A percentile compares a stretch with the other conserved stretches of the same genome.
Evolutionary conservation across 2,329 filamentous ascomycete species (phyloP).

Genomic region (Amylocarpus encephaloides): DNA sequence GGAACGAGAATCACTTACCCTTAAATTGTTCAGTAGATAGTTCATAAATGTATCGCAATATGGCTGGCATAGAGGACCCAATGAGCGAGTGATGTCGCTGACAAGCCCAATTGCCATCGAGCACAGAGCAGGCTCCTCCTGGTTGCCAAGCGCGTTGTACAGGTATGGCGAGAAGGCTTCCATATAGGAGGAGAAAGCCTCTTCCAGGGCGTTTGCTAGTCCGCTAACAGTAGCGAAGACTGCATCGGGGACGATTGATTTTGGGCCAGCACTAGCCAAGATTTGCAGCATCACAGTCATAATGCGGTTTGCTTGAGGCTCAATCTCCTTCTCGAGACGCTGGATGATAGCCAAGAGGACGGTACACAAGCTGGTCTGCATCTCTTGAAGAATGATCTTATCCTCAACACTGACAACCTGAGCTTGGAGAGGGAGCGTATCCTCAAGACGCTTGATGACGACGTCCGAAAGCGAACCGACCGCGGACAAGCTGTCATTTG

Average conservation of each 20-base stretch:
- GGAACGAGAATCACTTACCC: conserved; percentile 46
- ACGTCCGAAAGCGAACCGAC: conserved; percentile 81
- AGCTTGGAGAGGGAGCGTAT: conserved; percentile 79
- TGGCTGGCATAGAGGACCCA: conserved; percentile 85
- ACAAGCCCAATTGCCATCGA: conserved; percentile 96
- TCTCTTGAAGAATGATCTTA: conserved; percentile 90
- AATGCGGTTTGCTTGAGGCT: conserved; percentile 84
- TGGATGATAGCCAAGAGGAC: conserved; percentile 89
- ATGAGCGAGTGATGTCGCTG: conserved; percentile 88
- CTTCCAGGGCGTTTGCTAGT: conserved; percentile 85
- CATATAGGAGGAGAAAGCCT: conserved; percentile 96
- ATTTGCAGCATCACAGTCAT: conserved; percentile 85
- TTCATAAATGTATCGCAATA: conserved; percentile 99
- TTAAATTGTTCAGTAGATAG: conserved; percentile 84
- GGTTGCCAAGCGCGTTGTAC: conserved; percentile 89
- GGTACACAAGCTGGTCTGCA: conserved; percentile 91
- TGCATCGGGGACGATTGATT: conserved; percentile 91
- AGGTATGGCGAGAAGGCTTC: conserved; percentile 87
- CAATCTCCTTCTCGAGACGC: conserved; percentile 84
- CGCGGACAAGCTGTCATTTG: conserved; percentile 73
- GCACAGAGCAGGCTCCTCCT: conserved; percentile 90
- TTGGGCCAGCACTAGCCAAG: conserved; percentile 67
- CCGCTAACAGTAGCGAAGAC: conserved; percentile 88
- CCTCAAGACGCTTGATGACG: conserved; percentile 83
- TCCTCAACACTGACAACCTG: conserved; percentile 98